Percentiles rank a stretch among this genome's conserved stretches.
These are phyloP conservation scores for Gynochthodes officinalis DNA, from an alignment of 257 asterid genomes.

Conservation along the genomic window DNA sequence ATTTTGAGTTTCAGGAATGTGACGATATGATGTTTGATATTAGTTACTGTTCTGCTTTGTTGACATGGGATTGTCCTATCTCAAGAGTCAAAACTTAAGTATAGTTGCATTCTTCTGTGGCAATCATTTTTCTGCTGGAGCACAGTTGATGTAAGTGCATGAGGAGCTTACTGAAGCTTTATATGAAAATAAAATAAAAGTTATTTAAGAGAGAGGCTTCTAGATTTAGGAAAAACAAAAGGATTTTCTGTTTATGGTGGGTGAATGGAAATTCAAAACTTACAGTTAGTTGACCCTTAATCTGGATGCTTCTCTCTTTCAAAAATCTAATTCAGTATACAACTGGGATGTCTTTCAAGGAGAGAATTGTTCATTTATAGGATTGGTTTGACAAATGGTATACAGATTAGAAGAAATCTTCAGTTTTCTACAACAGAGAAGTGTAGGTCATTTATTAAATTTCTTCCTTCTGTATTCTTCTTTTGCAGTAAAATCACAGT, in stretches of 20 bases:
- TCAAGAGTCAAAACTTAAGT: no score
- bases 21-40: not conserved
- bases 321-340: not conserved
- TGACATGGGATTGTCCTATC: not conserved
- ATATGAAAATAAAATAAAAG: not conserved
- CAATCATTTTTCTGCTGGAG: not conserved
- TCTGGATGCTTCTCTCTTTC: conserved; percentile 2
- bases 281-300: not conserved
- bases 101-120: not conserved
- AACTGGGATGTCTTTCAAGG: not conserved
- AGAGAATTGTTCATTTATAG: not conserved
- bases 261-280: not conserved
- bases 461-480: conserved; percentile 13
- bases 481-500: conserved; percentile 66
- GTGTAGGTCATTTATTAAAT: not conserved
- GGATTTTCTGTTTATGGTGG: not conserved
- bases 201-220: not conserved
- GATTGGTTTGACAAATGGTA: not conserved
- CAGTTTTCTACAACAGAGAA: not conserved
- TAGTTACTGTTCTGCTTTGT: not conserved
- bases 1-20: not conserved
- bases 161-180: not conserved
- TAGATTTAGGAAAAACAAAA: not conserved
- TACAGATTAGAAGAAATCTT: not conserved
- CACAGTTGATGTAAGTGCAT: not conserved